These are phyloP conservation scores for Porodaedalea pini DNA, from an alignment of 1,284 basidiomycete species.

Conservation along the genomic window DNA sequence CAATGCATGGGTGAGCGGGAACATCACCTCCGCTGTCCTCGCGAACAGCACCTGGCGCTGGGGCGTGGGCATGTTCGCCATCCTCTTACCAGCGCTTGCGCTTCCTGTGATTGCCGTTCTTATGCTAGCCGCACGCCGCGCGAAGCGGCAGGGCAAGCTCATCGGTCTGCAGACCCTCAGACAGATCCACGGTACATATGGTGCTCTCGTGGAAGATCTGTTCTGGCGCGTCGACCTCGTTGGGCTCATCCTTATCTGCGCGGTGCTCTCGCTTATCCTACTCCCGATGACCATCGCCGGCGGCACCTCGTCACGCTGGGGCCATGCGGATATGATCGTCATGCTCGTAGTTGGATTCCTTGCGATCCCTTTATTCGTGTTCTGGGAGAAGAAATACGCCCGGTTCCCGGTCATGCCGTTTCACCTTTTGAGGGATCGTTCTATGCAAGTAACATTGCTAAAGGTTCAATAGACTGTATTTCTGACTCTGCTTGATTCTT, in stretches of 20 bases:
- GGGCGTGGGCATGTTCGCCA: slow-evolving; percentile 40
- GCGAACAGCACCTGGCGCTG: slow-evolving; percentile 34
- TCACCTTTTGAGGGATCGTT: slow-evolving; percentile 34
- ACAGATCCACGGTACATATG: slow-evolving; percentile 22
- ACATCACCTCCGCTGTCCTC: slow-evolving; percentile 31
- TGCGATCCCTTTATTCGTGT: slow-evolving; percentile 32
- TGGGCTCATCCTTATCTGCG: slow-evolving; percentile 35
- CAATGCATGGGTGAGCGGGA: slow-evolving; percentile 37
- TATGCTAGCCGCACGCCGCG: slow-evolving; percentile 26
- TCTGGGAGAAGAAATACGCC: slow-evolving; percentile 35
- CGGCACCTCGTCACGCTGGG: slow-evolving; percentile 30
- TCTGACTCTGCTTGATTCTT: neutral
- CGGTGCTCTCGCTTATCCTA: slow-evolving; percentile 33
- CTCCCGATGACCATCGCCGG: slow-evolving; percentile 38
- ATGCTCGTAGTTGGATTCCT: slow-evolving; percentile 37
- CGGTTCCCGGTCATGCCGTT: slow-evolving; percentile 36
- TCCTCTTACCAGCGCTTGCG: slow-evolving; percentile 36
- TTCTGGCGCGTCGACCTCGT: slow-evolving; percentile 38
- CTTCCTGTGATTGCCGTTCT: slow-evolving; percentile 33
- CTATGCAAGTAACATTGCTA: neutral
- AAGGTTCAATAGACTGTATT: slow-evolving; percentile 28
- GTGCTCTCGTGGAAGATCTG: slow-evolving; percentile 28
- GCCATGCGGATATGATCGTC: slow-evolving; percentile 33
- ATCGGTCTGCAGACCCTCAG: slow-evolving; percentile 29
- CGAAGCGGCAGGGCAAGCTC: slow-evolving; percentile 28